Conservation (phyloP, 2,329 filamentous ascomycete species). For the Pyrenochaeta sp. region DNA sequence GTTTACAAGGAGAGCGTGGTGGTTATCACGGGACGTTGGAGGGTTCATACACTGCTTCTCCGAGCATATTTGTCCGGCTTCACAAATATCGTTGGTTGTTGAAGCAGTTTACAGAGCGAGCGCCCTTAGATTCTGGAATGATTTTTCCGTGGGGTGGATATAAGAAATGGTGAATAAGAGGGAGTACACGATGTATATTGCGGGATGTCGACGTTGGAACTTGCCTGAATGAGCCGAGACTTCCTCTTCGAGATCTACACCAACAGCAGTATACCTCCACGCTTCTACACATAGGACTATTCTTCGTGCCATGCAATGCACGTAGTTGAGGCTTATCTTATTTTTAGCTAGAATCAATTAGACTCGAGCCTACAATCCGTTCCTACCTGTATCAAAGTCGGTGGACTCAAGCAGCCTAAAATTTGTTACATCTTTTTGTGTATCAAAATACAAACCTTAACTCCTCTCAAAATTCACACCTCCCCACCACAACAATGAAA, state of each 20-base stretch:
- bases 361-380: too few species aligned
- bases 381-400: too few species aligned
- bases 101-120: neutral
- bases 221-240: conserved; percentile 6
- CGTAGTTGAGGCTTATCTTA: too few species aligned
- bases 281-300: too few species aligned
- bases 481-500: conserved; percentile 42
- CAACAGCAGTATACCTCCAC: neutral
- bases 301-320: too few species aligned
- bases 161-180: neutral
- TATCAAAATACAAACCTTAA: neutral
- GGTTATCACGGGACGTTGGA: conserved; percentile 9
- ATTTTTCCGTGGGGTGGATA: neutral
- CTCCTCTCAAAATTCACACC: conserved; percentile 1
- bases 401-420: too few species aligned
- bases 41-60: neutral
- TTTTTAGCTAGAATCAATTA: too few species aligned
- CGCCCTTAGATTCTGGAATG: neutral
- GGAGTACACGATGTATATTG: neutral
- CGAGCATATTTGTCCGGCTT: conserved; percentile 5
- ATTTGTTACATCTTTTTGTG: neutral
- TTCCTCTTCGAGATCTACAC: neutral
- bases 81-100: neutral
- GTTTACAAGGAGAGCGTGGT: neutral
- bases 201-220: neutral